Evolutionary conservation across 129 eudicot genomes (phyloP).

Genomic region (Scalesia atractyloides): DNA sequence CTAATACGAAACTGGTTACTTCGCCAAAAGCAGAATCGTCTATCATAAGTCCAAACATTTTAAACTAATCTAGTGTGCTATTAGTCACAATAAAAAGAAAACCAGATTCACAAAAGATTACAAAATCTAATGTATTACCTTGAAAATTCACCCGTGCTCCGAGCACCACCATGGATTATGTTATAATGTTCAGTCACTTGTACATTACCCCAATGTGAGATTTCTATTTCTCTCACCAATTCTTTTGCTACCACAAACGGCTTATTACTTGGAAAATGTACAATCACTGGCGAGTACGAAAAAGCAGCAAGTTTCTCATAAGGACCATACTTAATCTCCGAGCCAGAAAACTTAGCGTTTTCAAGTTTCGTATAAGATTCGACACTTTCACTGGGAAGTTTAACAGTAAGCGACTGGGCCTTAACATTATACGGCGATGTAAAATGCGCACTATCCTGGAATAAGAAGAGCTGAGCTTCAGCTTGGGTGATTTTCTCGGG

Average conservation of each 20-base stretch:
- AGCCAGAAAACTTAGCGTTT: constrained; percentile 66
- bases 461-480: constrained; percentile 65
- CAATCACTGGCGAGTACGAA: constrained; percentile 54
- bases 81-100: neutral
- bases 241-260: constrained; percentile 80
- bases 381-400: constrained; percentile 67
- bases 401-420: constrained; percentile 64
- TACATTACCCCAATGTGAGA: constrained; percentile 99
- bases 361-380: constrained; percentile 84
- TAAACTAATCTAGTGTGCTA: neutral
- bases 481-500: constrained; percentile 93
- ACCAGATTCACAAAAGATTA: neutral
- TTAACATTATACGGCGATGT: constrained; percentile 77
- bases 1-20: neutral
- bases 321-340: constrained; percentile 95
- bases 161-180: constrained; percentile 79
- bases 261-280: constrained; percentile 72
- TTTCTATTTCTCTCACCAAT: constrained; percentile 90
- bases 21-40: neutral
- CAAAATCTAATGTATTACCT: constrained; percentile 45
- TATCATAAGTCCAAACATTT: neutral
- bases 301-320: constrained; percentile 74
- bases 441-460: constrained; percentile 82
- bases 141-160: constrained; percentile 86
- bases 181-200: constrained; percentile 93